phyloP scores from a whole-genome alignment of 176 grass and related monocot genomes.

The Dactylis glomerata region DNA sequence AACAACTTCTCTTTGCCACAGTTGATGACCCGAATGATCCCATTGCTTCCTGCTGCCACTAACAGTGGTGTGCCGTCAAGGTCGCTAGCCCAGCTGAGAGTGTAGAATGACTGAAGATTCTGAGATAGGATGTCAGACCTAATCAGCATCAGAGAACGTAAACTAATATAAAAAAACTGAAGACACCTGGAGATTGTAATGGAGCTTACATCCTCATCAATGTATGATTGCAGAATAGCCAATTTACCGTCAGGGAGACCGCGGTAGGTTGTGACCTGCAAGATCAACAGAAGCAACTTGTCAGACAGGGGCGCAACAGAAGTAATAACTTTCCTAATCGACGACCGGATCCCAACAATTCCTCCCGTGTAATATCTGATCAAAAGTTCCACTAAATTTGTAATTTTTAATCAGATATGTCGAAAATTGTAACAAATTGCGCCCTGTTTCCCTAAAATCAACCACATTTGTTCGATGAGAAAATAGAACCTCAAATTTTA shows the following conservation, averaged over 20 bases:
- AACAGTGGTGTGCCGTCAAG: conserved; percentile 61
- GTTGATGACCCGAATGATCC: conserved; percentile 79
- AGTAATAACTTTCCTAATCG: not conserved
- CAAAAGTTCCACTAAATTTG: not conserved
- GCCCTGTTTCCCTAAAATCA: not conserved
- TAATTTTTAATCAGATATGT: not conserved
- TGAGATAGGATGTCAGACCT: conserved; percentile 24
- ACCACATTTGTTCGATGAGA: not conserved
- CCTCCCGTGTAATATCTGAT: not conserved
- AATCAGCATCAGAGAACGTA: conserved; percentile 27
- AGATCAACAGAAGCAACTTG: not conserved
- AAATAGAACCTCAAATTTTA: not conserved
- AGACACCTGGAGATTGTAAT: not conserved
- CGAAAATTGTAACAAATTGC: not conserved
- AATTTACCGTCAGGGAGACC: conserved; percentile 73
- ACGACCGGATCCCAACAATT: not conserved
- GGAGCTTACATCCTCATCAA: conserved; percentile 75
- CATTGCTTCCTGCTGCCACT: conserved; percentile 73
- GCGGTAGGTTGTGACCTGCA: conserved; percentile 77
- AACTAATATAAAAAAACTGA: not conserved
- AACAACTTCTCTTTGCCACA: conserved; percentile 68
- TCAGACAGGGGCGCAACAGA: not conserved
- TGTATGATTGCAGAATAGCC: conserved; percentile 69
- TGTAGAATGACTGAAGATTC: conserved; percentile 91
- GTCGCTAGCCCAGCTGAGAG: conserved; percentile 84